A percentile compares a stretch with the other conserved stretches of the same genome.
phyloP scores from a whole-genome alignment of 75 land plant genomes.

The Adiantum capillusveneris region DNA sequence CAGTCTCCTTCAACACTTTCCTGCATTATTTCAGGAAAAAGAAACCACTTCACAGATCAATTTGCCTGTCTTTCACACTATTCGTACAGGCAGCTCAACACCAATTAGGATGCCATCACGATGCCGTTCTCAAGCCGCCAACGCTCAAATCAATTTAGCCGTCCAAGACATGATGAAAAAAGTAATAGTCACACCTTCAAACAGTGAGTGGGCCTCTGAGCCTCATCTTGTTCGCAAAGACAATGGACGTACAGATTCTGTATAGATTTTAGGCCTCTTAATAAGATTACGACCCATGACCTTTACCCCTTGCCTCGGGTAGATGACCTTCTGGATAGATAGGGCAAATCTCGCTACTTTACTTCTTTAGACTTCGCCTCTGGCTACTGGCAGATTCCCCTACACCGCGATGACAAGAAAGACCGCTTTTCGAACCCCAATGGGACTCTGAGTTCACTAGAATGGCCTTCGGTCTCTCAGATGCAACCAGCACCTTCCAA shows the following conservation, averaged over 20 bases:
- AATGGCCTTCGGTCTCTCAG: conserved; percentile 6
- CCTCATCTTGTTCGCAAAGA: conserved; percentile 7
- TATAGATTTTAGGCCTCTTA: conserved; percentile 6
- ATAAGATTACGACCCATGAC: conserved; percentile 1
- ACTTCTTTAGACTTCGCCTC: background rate
- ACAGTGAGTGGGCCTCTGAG: background rate
- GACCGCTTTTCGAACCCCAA: conserved; percentile 10
- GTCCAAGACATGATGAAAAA: background rate
- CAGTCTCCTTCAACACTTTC: too few species aligned
- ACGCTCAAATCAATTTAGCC: too few species aligned
- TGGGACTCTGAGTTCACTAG: background rate
- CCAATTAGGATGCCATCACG: too few species aligned
- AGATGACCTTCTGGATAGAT: conserved; percentile 9
- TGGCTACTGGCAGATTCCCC: conserved; percentile 1
- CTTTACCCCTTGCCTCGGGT: conserved; percentile 5
- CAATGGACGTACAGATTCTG: conserved; percentile 10
- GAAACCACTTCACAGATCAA: too few species aligned
- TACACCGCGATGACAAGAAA: conserved; percentile 5
- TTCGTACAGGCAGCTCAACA: too few species aligned
- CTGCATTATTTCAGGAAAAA: too few species aligned
- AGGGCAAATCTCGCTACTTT: conserved; percentile 3
- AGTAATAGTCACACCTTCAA: background rate
- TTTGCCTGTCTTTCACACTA: too few species aligned
- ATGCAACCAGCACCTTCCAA: conserved; percentile 7
- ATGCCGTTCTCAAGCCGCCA: too few species aligned